Evolutionary conservation across 352 stramenopile genomes (phyloP).

Genomic region (Achlya hypogyna): DNA sequence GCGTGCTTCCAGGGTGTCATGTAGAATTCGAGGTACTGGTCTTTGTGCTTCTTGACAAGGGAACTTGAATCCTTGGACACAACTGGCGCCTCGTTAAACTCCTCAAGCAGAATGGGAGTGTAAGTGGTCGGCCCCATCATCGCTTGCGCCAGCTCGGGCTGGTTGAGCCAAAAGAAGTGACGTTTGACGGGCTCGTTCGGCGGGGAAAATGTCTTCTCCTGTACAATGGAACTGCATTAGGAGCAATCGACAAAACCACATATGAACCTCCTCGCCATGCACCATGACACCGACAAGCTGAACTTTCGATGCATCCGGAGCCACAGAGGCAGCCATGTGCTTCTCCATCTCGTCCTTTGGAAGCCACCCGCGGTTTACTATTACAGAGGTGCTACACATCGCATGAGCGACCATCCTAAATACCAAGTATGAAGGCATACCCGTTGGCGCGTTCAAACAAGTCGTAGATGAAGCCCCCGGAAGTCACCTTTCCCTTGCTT

Average conservation of each 20-base stretch:
- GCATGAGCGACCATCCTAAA: background rate
- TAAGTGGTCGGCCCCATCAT: slow-evolving; percentile 54
- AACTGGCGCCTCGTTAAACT: slow-evolving; percentile 23
- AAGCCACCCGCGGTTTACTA: slow-evolving; percentile 79
- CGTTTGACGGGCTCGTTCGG: slow-evolving; percentile 63
- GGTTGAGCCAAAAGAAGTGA: slow-evolving; percentile 79
- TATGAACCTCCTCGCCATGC: slow-evolving; percentile 60
- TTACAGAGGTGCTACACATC: slow-evolving; percentile 54
- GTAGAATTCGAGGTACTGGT: slow-evolving; percentile 81
- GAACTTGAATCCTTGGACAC: slow-evolving; percentile 19
- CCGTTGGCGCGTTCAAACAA: slow-evolving; percentile 58
- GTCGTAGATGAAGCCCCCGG: slow-evolving; percentile 80
- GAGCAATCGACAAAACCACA: background rate
- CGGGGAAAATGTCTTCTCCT: slow-evolving; percentile 58
- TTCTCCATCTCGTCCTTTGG: slow-evolving; percentile 61
- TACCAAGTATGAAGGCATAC: slow-evolving; percentile 24
- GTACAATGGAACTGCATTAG: slow-evolving; percentile 29
- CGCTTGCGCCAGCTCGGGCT: slow-evolving; percentile 59
- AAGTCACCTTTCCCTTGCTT: slow-evolving; percentile 67
- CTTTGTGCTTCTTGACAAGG: slow-evolving; percentile 61
- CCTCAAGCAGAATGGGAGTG: slow-evolving; percentile 70
- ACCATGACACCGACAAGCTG: slow-evolving; percentile 64
- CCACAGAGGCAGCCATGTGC: slow-evolving; percentile 48
- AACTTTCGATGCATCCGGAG: background rate
- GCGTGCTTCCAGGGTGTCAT: slow-evolving; percentile 83